Evolutionary conservation across 2,329 filamentous ascomycete genomes (phyloP).

Genomic region (Cordyceps tenuipes): DNA sequence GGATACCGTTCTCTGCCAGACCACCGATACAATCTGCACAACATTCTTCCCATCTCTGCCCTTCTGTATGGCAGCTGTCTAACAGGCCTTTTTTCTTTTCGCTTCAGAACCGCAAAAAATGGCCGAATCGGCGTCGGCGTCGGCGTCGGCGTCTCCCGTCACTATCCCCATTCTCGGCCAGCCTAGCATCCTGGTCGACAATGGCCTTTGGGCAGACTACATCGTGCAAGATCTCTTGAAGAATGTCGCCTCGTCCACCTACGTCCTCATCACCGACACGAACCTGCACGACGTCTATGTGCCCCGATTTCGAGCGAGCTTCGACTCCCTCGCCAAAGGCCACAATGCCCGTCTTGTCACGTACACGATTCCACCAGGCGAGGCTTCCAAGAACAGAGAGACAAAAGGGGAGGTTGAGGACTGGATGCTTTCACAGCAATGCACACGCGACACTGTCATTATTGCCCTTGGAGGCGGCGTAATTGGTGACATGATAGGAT

Average conservation of each 20-base stretch:
- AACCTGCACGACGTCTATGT: constrained; percentile 79
- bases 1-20: background rate
- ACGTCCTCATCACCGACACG: constrained; percentile 93
- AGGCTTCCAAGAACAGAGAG: constrained; percentile 85
- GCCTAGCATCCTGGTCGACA: constrained; percentile 85
- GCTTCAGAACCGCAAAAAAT: constrained; percentile 4
- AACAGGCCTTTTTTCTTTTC: background rate
- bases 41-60: background rate
- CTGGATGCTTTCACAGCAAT: constrained; percentile 89
- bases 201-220: constrained; percentile 78
- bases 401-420: constrained; percentile 96
- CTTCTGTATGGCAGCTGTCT: constrained; percentile 4
- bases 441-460: constrained; percentile 88
- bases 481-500: constrained; percentile 96
- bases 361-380: constrained; percentile 81
- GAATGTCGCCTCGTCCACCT: constrained; percentile 76
- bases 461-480: constrained; percentile 93
- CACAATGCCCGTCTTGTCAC: constrained; percentile 62
- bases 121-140: constrained; percentile 14
- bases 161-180: constrained; percentile 76
- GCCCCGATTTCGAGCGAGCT: constrained; percentile 54
- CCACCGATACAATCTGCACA: background rate
- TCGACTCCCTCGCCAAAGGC: constrained; percentile 22
- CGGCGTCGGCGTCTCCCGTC: constrained; percentile 32
- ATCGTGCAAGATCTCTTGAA: constrained; percentile 72